Conservation (phyloP, 2,329 filamentous ascomycete genomes). For the Paramyrothecium sp. region DNA sequence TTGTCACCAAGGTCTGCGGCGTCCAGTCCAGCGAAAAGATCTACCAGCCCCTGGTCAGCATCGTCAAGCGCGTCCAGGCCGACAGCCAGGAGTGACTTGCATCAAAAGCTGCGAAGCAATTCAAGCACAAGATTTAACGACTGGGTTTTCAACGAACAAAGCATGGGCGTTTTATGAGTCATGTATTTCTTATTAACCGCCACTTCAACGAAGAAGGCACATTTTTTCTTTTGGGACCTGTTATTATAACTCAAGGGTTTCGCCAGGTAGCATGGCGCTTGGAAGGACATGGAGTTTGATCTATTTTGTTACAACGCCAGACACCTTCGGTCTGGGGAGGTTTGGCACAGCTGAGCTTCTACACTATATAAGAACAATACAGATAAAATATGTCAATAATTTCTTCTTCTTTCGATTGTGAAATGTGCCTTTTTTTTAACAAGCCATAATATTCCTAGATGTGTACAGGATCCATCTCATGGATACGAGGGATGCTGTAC, state of each 20-base stretch:
- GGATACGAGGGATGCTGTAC: too few relatives aligned
- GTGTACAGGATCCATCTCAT: too few relatives aligned
- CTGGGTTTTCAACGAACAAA: neutral
- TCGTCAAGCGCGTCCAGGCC: constrained; percentile 83
- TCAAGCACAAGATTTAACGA: constrained; percentile 3
- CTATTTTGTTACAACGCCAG: neutral
- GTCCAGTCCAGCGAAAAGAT: constrained; percentile 75
- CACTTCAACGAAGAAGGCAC: constrained; percentile 1
- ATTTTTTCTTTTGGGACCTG: constrained; percentile 3
- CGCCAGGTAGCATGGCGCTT: constrained; percentile 18
- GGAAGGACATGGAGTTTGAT: constrained; percentile 12
- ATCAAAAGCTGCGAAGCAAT: neutral
- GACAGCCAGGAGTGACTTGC: constrained; percentile 44
- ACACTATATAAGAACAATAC: neutral
- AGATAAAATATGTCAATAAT: neutral
- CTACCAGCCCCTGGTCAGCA: constrained; percentile 69
- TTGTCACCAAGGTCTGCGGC: constrained; percentile 79
- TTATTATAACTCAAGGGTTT: constrained; percentile 1
- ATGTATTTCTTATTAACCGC: constrained; percentile 5
- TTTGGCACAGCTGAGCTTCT: neutral
- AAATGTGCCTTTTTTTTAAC: too few relatives aligned
- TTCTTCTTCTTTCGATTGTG: too few relatives aligned
- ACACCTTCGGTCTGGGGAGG: neutral
- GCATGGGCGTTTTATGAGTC: constrained; percentile 5
- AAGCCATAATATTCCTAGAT: too few relatives aligned